Base-by-base conservation (phyloP, 129 eudicot genomes). In the Flaveria brownii region DNA sequence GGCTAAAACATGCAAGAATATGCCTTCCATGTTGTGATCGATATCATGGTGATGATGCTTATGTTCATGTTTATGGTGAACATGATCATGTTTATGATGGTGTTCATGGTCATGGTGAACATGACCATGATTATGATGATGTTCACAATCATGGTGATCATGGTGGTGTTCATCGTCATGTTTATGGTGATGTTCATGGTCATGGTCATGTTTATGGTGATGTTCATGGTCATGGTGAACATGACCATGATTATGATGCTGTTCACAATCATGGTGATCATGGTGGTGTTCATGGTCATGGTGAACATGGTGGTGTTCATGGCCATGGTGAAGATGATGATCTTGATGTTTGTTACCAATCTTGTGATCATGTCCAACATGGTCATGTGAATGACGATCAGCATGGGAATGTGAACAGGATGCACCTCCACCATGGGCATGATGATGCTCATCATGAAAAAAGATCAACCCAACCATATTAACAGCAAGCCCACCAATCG, bases 1-100 rank as follows among this genome's bases (percentile, higher is more conserved):
- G 3, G 99, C 99, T 67, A 94, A 70, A 23, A 94, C 99, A 70
- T 94, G 99, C 86, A 94, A 86, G 87, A 94, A 94, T 64, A 94
- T 94, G 78, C 99, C 99, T 86, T 94, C 96, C 99, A 94, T 94
- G 87, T 94, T 94, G 82, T 94, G 99, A 77, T 94, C 97, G 28
- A 91, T 83, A 42, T 93, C 93, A 61, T 73, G 88, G 75, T 86
- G 94, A 33, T 80, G 81, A 43, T 86, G 88, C 64, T 84, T 74
- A 45, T 72, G 75, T 18, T 72, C 26, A 22, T 54, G 61, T 15
- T 74, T 76, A 18, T 68, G 73, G 52, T 43, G 65, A 2, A 33
- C 62, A 10, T 61, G 25, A n/a, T 46, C 33, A 39, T 64, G 30
- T 6, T 62, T 66, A 15, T 72, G 69, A 13, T 71, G 43, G 54